phyloP scores from a whole-genome alignment of 768 basidiomycete species.

The Calocybe gangraenosa region DNA sequence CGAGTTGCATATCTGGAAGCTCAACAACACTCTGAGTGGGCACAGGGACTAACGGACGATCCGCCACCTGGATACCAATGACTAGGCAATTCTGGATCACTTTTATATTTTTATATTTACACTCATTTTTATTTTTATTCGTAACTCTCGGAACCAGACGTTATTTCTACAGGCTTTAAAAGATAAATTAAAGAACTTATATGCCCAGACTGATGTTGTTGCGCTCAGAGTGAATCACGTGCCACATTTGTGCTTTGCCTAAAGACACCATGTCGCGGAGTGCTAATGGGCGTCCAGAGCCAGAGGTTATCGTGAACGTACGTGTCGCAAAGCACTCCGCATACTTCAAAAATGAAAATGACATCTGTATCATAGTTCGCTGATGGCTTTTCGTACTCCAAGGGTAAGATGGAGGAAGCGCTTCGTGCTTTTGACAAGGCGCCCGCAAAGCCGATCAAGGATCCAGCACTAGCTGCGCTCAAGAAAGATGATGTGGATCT shows the following conservation, averaged over 20 bases:
- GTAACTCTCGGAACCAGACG: too few species aligned
- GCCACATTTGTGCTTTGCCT: slow-evolving; percentile 3
- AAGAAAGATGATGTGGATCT: slow-evolving; percentile 65
- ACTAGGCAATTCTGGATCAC: too few species aligned
- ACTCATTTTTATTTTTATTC: too few species aligned
- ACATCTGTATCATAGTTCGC: slow-evolving; percentile 38
- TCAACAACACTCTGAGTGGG: too few species aligned
- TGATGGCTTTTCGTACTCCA: slow-evolving; percentile 66
- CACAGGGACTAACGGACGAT: slow-evolving; percentile 9
- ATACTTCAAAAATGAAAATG: not conserved
- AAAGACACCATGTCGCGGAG: slow-evolving; percentile 15
- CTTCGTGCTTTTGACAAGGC: slow-evolving; percentile 56
- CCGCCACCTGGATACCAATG: too few species aligned
- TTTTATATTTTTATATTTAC: too few species aligned
- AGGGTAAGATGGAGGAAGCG: slow-evolving; percentile 63
- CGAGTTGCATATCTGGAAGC: not conserved
- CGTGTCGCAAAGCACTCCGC: slow-evolving; percentile 16
- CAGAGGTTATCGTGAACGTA: slow-evolving; percentile 57
- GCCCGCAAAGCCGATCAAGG: slow-evolving; percentile 43
- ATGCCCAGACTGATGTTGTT: too few species aligned
- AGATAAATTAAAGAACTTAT: too few species aligned
- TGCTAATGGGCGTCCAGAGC: slow-evolving; percentile 22
- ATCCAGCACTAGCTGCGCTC: slow-evolving; percentile 28
- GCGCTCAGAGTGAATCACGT: not conserved
- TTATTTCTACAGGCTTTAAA: too few species aligned